Percentiles rank a stretch among this genome's conserved stretches.
phyloP scores from a whole-genome alignment of 331 rosid genomes.

The Malus hybrid region DNA sequence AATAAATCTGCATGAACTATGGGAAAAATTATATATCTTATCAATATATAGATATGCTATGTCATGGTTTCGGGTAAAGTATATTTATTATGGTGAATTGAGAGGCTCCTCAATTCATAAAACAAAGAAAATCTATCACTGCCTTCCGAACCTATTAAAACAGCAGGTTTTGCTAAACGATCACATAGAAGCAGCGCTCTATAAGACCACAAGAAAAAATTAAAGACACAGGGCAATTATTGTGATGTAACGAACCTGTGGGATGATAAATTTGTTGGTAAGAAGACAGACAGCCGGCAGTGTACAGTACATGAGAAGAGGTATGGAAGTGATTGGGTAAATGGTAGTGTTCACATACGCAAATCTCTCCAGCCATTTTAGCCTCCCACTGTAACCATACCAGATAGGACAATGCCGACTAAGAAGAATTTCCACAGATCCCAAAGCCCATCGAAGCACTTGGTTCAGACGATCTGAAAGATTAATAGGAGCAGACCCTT shows the following conservation, averaged over 20 bases:
- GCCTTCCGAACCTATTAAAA: neutral
- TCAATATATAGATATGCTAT: neutral
- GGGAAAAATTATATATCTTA: neutral
- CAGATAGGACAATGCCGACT: slow-evolving; percentile 98
- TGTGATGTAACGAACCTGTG: slow-evolving; percentile 61
- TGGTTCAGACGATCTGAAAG: slow-evolving; percentile 99
- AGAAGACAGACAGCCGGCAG: slow-evolving; percentile 97
- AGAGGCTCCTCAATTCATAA: too few relatives aligned
- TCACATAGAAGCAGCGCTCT: neutral
- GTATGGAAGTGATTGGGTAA: slow-evolving; percentile 86
- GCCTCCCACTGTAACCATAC: slow-evolving; percentile 91
- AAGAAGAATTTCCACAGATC: slow-evolving; percentile 92
- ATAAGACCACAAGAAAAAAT: neutral
- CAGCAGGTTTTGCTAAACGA: neutral
- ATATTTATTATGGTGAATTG: neutral
- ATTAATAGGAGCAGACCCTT: slow-evolving; percentile 6
- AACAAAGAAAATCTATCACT: too few relatives aligned
- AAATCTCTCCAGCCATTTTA: slow-evolving; percentile 91
- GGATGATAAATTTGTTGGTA: slow-evolving; percentile 95
- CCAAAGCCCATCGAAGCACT: slow-evolving; percentile 99
- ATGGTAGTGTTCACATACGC: slow-evolving; percentile 95
- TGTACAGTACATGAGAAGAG: slow-evolving; percentile 90
- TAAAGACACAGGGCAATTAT: neutral
- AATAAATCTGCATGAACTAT: neutral
- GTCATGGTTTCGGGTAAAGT: neutral